These are phyloP conservation scores for Raphanus hybrid DNA, from an alignment of 441 rosid species.

Conservation along the genomic window DNA sequence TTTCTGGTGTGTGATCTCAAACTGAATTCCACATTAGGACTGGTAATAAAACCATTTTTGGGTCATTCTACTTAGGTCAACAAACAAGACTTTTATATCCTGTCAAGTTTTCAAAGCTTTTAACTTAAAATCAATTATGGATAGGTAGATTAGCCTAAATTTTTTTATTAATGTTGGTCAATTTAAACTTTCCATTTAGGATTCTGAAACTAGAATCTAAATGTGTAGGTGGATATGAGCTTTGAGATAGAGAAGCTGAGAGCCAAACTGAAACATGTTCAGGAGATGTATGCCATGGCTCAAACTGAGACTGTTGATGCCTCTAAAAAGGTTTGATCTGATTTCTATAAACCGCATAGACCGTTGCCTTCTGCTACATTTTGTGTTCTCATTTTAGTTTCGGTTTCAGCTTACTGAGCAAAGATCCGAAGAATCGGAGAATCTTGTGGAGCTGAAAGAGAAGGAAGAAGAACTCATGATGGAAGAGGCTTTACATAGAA, in stretches of 20 bases:
- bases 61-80: too few relatives aligned
- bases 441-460: conserved; percentile 57
- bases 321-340: conserved; percentile 65
- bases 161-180: too few relatives aligned
- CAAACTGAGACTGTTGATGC: conserved; percentile 83
- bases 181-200: too few relatives aligned
- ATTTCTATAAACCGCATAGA: background rate
- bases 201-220: background rate
- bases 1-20: too few relatives aligned
- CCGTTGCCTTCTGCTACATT: background rate
- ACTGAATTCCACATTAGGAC: too few relatives aligned
- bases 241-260: conserved; percentile 93
- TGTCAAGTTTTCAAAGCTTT: too few relatives aligned
- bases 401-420: conserved; percentile 53
- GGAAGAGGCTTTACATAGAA: conserved; percentile 67
- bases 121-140: too few relatives aligned
- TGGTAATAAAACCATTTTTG: too few relatives aligned
- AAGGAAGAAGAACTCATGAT: conserved; percentile 58
- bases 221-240: conserved; percentile 60
- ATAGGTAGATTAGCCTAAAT: too few relatives aligned
- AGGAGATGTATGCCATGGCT: conserved; percentile 81
- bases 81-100: too few relatives aligned
- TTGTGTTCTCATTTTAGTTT: background rate
- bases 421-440: conserved; percentile 58
- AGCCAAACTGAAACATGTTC: conserved; percentile 81